Evolutionary conservation across 1,284 basidiomycete genomes (phyloP).

Genomic region (Malassezia yamatoensis): DNA sequence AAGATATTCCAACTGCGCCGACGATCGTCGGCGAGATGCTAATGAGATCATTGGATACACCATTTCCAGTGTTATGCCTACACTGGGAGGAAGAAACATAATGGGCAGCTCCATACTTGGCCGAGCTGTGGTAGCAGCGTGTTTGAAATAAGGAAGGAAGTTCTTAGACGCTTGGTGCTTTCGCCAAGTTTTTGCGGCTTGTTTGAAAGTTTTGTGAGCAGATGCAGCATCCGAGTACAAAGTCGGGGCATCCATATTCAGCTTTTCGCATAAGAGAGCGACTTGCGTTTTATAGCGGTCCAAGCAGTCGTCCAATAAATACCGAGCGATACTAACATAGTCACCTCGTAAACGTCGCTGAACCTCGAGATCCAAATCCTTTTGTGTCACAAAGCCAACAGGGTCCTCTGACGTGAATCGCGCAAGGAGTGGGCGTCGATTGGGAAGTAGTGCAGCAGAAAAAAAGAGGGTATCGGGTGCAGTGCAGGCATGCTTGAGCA

Average conservation of each 20-base stretch:
- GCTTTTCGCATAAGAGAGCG: conserved; percentile 8
- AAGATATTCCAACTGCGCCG: conserved; percentile 5
- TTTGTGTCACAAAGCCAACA: conserved; percentile 21
- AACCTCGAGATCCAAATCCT: conserved; percentile 21
- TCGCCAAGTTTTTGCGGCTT: neutral
- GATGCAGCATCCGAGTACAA: neutral
- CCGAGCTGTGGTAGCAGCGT: neutral
- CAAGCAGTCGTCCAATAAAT: conserved; percentile 16
- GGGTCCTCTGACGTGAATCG: neutral
- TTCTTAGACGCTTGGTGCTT: neutral
- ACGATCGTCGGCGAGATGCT: conserved; percentile 11
- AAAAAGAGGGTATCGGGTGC: conserved; percentile 30
- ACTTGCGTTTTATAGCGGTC: conserved; percentile 8
- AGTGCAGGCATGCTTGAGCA: conserved; percentile 29
- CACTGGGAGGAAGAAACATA: conserved; percentile 24
- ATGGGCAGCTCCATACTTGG: neutral
- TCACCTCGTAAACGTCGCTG: conserved; percentile 21
- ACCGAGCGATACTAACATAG: conserved; percentile 16
- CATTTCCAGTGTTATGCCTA: conserved; percentile 21
- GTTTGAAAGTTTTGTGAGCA: neutral
- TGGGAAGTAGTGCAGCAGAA: conserved; percentile 18
- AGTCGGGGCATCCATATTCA: neutral
- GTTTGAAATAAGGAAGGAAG: neutral
- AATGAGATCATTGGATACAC: conserved; percentile 26
- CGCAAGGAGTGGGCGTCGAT: conserved; percentile 5